Evolutionary conservation across 129 eudicot genomes (phyloP).

Genomic region (Kitagawia praeruptora): DNA sequence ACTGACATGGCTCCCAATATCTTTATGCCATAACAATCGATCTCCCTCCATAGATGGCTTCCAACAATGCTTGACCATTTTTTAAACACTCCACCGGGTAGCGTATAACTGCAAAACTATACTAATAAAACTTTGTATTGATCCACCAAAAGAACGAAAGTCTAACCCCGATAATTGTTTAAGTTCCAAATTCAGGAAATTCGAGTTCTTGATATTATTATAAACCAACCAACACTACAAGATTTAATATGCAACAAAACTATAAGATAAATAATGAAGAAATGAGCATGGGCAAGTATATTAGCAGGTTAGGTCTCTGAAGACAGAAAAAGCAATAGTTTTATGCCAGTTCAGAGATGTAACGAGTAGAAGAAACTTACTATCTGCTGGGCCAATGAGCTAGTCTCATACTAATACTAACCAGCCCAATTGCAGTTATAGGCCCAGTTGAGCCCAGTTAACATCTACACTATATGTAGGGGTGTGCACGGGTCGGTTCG

Average conservation of each 20-base stretch:
- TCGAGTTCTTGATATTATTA: background rate
- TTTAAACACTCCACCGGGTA: background rate
- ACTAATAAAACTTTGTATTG: background rate
- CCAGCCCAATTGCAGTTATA: too few relatives aligned
- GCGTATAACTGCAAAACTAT: background rate
- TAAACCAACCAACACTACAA: too few relatives aligned
- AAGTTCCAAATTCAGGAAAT: background rate
- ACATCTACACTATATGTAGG: too few relatives aligned
- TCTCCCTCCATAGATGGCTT: conserved; percentile 30
- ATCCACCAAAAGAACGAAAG: background rate
- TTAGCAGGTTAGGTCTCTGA: background rate
- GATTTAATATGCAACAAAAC: background rate
- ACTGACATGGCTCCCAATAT: conserved; percentile 54
- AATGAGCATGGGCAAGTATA: background rate
- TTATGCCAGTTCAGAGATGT: background rate
- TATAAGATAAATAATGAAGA: background rate
- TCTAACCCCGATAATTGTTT: background rate
- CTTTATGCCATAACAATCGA: conserved; percentile 82
- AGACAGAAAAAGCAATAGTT: background rate
- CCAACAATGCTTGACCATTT: background rate
- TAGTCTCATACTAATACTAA: too few relatives aligned
- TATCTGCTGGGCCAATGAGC: too few relatives aligned
- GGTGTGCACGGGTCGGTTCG: too few relatives aligned
- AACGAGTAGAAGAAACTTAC: too few relatives aligned
- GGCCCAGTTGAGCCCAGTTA: too few relatives aligned